A percentile compares a stretch with the other conserved stretches of the same genome.
Evolutionary conservation across 78 protist genomes (phyloP).

Genomic region (Dictyostelium intermedium): DNA sequence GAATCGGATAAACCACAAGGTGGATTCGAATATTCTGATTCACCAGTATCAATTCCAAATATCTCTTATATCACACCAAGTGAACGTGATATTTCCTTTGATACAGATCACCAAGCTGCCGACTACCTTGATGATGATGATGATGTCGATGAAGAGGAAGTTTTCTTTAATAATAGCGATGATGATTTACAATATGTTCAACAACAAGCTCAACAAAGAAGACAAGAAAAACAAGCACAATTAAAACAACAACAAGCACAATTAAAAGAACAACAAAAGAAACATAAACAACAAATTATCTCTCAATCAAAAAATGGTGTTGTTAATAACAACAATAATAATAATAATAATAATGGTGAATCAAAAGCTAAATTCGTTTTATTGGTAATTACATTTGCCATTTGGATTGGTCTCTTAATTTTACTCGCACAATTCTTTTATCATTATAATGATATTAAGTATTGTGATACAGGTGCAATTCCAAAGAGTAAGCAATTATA

Average conservation of each 20-base stretch:
- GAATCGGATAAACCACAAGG: background rate
- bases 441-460: conserved; percentile 6
- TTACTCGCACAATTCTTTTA: background rate
- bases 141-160: background rate
- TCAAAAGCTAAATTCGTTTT: background rate
- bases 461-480: conserved; percentile 35
- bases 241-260: background rate
- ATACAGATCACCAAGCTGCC: background rate
- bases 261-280: background rate
- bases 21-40: conserved; percentile 5
- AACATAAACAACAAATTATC: background rate
- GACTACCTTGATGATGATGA: background rate
- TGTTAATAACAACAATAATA: background rate
- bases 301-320: background rate
- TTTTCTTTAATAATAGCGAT: background rate
- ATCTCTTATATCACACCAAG: conserved; percentile 7
- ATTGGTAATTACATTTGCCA: background rate
- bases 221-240: background rate
- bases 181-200: background rate
- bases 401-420: conserved; percentile 6
- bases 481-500: conserved; percentile 22
- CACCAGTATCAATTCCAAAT: conserved; percentile 29
- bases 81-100: conserved; percentile 22
- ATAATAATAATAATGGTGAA: background rate
- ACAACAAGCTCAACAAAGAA: background rate